Percentiles rank a stretch among this genome's conserved stretches.
Evolutionary conservation across 768 basidiomycete genomes (phyloP).

Genomic region (Dictyophora rubrovolvata): DNA sequence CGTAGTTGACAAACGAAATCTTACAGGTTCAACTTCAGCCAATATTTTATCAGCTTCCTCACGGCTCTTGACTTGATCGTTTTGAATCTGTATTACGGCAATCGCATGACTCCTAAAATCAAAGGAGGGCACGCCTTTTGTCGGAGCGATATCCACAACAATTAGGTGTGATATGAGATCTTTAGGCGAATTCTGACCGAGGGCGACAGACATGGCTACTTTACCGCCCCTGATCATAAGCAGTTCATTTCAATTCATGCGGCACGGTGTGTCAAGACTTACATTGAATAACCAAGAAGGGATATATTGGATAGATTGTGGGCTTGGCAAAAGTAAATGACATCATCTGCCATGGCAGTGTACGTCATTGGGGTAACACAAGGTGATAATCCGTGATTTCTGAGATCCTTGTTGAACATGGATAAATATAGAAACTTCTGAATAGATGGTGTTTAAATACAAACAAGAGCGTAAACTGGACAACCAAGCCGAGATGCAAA

Average conservation of each 20-base stretch:
- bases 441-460: neutral
- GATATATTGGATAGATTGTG: slow-evolving; percentile 53
- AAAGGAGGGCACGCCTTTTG: slow-evolving; percentile 40
- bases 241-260: no score
- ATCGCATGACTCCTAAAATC: slow-evolving; percentile 61
- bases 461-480: slow-evolving; percentile 68
- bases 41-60: slow-evolving; percentile 64
- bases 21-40: slow-evolving; percentile 49
- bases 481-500: slow-evolving; percentile 52
- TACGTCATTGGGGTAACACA: slow-evolving; percentile 69
- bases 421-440: neutral
- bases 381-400: slow-evolving; percentile 85
- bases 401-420: slow-evolving; percentile 51
- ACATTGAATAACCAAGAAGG: slow-evolving; percentile 90
- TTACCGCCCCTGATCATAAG: slow-evolving; percentile 73
- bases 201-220: slow-evolving; percentile 61
- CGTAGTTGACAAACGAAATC: slow-evolving; percentile 12
- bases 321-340: slow-evolving; percentile 52
- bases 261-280: slow-evolving; percentile 17
- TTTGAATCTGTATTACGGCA: slow-evolving; percentile 68
- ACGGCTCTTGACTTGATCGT: slow-evolving; percentile 43
- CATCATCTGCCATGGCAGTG: slow-evolving; percentile 67
- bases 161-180: slow-evolving; percentile 47
- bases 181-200: slow-evolving; percentile 30
- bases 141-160: slow-evolving; percentile 76